These are phyloP conservation scores for Nemania sp. DNA, from an alignment of 2,329 filamentous ascomycete species.

Conservation along the genomic window DNA sequence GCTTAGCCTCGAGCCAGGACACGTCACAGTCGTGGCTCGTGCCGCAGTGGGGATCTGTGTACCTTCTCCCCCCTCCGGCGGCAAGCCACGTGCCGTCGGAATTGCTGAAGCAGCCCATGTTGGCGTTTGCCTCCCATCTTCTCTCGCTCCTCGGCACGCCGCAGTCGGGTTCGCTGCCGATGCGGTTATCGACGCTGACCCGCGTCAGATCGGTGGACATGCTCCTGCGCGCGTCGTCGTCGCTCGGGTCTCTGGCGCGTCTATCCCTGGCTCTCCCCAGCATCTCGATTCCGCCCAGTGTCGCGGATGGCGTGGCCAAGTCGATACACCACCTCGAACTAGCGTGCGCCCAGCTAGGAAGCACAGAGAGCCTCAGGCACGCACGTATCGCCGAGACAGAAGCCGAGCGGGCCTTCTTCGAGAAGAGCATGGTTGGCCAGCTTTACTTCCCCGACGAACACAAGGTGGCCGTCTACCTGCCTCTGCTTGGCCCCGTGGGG, in stretches of 20 bases:
- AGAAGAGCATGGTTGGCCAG: constrained; percentile 98
- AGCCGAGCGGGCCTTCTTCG: constrained; percentile 94
- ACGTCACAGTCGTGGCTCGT: constrained; percentile 80
- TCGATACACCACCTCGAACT: constrained; percentile 77
- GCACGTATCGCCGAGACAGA: constrained; percentile 85
- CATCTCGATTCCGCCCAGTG: constrained; percentile 86
- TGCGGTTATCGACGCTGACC: constrained; percentile 81
- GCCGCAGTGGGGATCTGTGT: constrained; percentile 87
- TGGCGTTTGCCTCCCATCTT: constrained; percentile 89
- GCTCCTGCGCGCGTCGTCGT: constrained; percentile 87
- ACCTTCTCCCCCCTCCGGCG: constrained; percentile 56
- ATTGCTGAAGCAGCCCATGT: constrained; percentile 76
- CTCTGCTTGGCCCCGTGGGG: constrained; percentile 85
- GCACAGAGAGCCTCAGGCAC: constrained; percentile 71
- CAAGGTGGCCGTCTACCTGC: constrained; percentile 94
- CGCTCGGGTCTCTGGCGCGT: constrained; percentile 88
- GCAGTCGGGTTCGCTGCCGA: constrained; percentile 77
- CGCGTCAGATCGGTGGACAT: constrained; percentile 86
- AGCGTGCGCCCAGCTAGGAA: constrained; percentile 73
- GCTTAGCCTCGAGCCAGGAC: constrained; percentile 48
- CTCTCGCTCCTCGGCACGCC: constrained; percentile 86
- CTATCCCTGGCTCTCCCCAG: constrained; percentile 82
- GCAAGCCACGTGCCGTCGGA: constrained; percentile 62
- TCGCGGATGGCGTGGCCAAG: constrained; percentile 81
- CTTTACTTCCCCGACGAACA: constrained; percentile 99